These are phyloP conservation scores for Acanthamoeba rhysodes DNA, from an alignment of 208 protist genomes.

Conservation along the genomic window DNA sequence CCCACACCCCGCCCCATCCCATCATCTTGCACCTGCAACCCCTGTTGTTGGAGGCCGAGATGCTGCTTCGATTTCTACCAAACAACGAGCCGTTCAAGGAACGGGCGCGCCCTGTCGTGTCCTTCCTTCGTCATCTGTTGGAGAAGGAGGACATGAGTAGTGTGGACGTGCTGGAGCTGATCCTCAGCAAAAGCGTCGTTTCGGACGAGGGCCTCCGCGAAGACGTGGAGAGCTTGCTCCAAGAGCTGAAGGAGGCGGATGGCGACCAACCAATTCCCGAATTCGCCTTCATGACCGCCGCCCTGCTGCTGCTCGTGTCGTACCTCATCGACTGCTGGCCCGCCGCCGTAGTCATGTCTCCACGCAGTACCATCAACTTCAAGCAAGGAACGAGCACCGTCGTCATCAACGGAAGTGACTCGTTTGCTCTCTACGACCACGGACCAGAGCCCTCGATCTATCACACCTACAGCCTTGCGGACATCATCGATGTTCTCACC, in stretches of 20 bases:
- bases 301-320: not conserved
- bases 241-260: not conserved
- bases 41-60: no score
- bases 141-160: no score
- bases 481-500: no score
- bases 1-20: no score
- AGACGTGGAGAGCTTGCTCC: not conserved
- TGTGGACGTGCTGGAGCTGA: not conserved
- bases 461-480: not conserved
- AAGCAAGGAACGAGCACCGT: not conserved
- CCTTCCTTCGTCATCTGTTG: no score
- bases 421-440: not conserved
- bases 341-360: not conserved
- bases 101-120: no score
- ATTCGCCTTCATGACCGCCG: not conserved
- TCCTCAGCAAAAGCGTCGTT: not conserved
- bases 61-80: no score
- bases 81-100: no score
- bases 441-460: constrained; percentile 2
- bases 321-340: not conserved
- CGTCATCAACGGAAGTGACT: not conserved
- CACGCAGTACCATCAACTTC: not conserved
- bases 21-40: no score
- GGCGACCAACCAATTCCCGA: not conserved
- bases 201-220: not conserved